Percentiles rank a stretch among this genome's conserved stretches.
phyloP scores from a whole-genome alignment of 2,329 filamentous ascomycete genomes.

The Cladophialophora psammophila region DNA sequence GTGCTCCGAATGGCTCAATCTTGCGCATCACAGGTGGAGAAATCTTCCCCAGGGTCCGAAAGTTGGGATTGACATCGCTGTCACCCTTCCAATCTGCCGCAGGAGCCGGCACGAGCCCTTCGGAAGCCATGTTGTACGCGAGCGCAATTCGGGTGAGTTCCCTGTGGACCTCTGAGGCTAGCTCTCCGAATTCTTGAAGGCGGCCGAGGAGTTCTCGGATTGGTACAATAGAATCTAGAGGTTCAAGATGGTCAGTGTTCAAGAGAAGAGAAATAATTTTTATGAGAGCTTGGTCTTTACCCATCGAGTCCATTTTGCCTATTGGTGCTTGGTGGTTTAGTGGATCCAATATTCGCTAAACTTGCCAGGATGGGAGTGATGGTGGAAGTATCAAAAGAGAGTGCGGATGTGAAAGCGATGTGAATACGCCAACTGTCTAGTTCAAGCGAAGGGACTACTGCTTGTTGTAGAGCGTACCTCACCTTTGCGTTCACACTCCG shows the following conservation, averaged over 20 bases:
- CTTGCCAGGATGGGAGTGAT: background rate
- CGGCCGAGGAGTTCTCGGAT: background rate
- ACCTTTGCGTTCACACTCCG: background rate
- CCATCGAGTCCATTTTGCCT: background rate
- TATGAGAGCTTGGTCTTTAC: background rate
- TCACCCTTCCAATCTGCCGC: conserved; percentile 77
- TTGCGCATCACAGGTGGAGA: conserved; percentile 81
- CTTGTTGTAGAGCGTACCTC: background rate
- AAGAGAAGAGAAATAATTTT: background rate
- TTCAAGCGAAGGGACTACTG: background rate
- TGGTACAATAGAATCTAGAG: no score
- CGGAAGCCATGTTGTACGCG: conserved; percentile 26
- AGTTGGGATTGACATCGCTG: conserved; percentile 74
- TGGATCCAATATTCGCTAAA: background rate
- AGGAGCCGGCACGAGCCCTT: conserved; percentile 61
- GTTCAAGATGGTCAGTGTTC: background rate
- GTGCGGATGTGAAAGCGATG: background rate
- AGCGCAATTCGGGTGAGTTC: background rate
- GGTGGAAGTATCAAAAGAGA: background rate
- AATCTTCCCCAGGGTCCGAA: conserved; percentile 81
- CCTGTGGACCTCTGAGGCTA: background rate
- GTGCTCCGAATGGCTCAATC: conserved; percentile 94
- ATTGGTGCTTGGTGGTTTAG: background rate
- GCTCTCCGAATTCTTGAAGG: background rate
- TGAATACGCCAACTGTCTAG: background rate